Evolutionary conservation across 1,284 basidiomycete species (phyloP), one percentile per base, ranked within the genome.

Genomic region (Tilletia setariae): DNA sequence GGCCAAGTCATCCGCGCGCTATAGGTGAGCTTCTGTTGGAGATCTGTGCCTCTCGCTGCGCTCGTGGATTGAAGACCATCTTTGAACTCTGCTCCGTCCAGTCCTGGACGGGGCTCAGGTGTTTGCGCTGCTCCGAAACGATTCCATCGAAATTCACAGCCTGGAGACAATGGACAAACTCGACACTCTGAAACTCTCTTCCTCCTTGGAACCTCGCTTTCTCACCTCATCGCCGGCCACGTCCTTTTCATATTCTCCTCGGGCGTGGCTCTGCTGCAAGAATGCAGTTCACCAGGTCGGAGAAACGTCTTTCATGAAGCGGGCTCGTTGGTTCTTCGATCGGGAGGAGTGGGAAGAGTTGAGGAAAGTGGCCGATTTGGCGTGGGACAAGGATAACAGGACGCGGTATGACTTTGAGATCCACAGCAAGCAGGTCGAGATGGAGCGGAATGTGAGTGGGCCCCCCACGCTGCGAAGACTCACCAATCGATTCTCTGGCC

Each of bases 1-100:
- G 79, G 79, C 76, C 76, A 11, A 75, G 74, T 4, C 80, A 82
- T 71, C 80, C 80, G 11, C 73, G 80, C 13, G 72, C 77, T 2
- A 71, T 82, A n/a, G 72, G 70, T 11, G 70, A n/a, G 65, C 59
- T 19, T 28, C 47, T n/a, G 23, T n/a, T 8, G 11, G n/a, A 7
- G 2, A 49, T n/a, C n/a, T n/a, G 4, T 3, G 8, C 16, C 4
- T 11, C 23, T 19, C 8, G 19, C 47, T 30, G 7, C 23, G 64
- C 35, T 40, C 11, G 35, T 6, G 35, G 35, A 40, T 47, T 53
- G 9, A 40, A 19, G 35, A n/a, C 23, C 15, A 30, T 1, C 23
- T 25, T 13, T 28, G n/a, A 28, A 53, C 15, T 13, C 15, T 53
- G 16, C 4, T 25, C 51, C n/a, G 30, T 30, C 9, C 49, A 65